Base-by-base conservation (phyloP, 306 rosid genomes). In the Citrullus amarus region DNA sequence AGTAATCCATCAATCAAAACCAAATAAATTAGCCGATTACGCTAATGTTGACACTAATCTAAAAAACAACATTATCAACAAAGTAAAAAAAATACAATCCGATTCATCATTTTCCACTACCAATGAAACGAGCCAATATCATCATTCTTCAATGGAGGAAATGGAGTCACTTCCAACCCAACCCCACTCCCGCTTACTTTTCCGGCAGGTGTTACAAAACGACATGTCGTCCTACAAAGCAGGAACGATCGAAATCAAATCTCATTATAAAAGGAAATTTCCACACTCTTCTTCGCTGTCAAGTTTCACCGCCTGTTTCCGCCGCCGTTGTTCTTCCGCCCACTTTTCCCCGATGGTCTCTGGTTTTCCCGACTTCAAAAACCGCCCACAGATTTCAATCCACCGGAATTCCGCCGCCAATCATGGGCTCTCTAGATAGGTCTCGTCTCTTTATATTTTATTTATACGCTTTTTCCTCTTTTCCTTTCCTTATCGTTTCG, bases 381-480 rank as follows among this genome's bases (percentile, higher is more conserved):
- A 72, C 61, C 39, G 78, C 65, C 61, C 61, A 38, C 46, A 0
- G 78, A 48, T 20, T 43, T 41, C 75, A 16, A 41, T 6, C 73
- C 73, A 2, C 73, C 5, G 73, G 51, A 66, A 63, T 63, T 75
- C 36, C 22, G 0, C 50, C 28, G 28, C 72, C 81, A 22, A 16
- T 58, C 78, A 83, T 83, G 86, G 79, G 79, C 70, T 85, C 92
- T 48, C 76, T 61, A 20, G 86, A 34, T 75, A 86, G 81, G 91
- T 88, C 54, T 13, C 6, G 1, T 7, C 22, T 25, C 2, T 70
- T 44, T 41, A 36, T n/a, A 18, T 18, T 5, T 60, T 4, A 25
- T 28, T 63, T 63, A 34, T 15, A 34, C 7, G 2, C 1, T 2
- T 32, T 32, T 30, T 2, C 10, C 0, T 6, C 5, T 11, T 32